Evolutionary conservation across 148 eudicot genomes (phyloP), one percentile per base, ranked within the genome.

Genomic region (Camellia japonica): DNA sequence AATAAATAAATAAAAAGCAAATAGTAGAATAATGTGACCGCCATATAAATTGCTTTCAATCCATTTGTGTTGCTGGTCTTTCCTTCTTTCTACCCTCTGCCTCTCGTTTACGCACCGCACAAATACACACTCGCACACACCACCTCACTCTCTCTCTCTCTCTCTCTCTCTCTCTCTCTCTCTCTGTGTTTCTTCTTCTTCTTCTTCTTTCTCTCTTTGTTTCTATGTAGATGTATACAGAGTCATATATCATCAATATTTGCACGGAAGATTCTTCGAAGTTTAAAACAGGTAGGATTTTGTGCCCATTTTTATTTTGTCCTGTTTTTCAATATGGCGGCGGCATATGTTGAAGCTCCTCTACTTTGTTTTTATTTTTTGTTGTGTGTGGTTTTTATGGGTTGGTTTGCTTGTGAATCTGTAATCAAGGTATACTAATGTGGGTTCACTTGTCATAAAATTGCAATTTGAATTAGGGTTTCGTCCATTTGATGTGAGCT

Each of bases 31-130:
- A 52, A 9, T 42, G 19, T 18, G 77, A 80, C 82, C 82, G 82
- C 82, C 82, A 51, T 73, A 52, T 43, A 62, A 47, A 79, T 72
- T 61, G 59, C 61, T 79, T 56, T 78, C 71, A 59, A 19, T 72
- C 77, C 62, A 71, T 49, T 71, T 30, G 30, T 72, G 47, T 13
- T 64, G 73, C 69, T 63, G n/a, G 60, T 72, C 70, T 66, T 73
- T 63, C 58, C 60, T 68, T 20, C 66, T 52, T 79, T 69, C 67
- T 69, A 30, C 75, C 77, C 61, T 23, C 77, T 63, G 71, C 82
- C 72, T 80, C 62, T 80, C 71, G 59, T 80, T 80, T 44, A 63
- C 67, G 1, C 9, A 2, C 8, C 11, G 13, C 58, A 55, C 72
- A 16, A 20, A 19, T 58, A 49, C 47, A 8, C 58, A 71, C 8